Evolutionary conservation across 192 early-diverging fungal genomes (phyloP).

Genomic region (Coemansia sp.): DNA sequence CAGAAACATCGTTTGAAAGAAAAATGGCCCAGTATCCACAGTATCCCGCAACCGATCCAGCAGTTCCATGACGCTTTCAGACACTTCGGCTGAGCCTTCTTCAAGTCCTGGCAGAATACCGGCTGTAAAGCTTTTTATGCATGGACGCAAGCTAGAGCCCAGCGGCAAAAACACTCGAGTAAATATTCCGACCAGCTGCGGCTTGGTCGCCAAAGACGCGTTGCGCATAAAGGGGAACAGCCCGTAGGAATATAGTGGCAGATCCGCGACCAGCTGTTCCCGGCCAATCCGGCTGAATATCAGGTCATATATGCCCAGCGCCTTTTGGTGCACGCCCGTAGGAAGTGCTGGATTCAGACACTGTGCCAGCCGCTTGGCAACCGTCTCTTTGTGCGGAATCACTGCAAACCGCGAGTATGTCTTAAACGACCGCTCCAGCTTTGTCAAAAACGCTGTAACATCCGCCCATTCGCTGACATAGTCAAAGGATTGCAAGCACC

Average conservation of each 20-base stretch:
- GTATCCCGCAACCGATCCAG: conserved; percentile 64
- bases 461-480: conserved; percentile 94
- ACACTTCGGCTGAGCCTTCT: conserved; percentile 84
- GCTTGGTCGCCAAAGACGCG: conserved; percentile 79
- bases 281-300: conserved; percentile 69
- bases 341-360: conserved; percentile 93
- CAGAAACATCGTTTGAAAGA: conserved; percentile 82
- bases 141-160: conserved; percentile 64
- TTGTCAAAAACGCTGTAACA: conserved; percentile 84
- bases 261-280: conserved; percentile 75
- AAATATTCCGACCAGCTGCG: conserved; percentile 75
- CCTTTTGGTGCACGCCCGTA: conserved; percentile 92
- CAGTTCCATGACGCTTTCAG: conserved; percentile 65
- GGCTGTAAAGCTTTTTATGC: conserved; percentile 74
- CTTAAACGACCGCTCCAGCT: conserved; percentile 80
- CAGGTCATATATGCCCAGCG: conserved; percentile 79
- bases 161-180: conserved; percentile 75
- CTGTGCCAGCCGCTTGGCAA: conserved; percentile 90
- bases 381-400: conserved; percentile 79
- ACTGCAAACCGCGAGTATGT: conserved; percentile 68
- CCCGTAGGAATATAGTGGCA: conserved; percentile 83
- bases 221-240: conserved; percentile 89
- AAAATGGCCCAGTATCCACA: conserved; percentile 69
- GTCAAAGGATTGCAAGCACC: conserved; percentile 88
- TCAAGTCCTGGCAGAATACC: conserved; percentile 83